phyloP scores from a whole-genome alignment of 140 eudicot species.

The Senecio squalidus region DNA sequence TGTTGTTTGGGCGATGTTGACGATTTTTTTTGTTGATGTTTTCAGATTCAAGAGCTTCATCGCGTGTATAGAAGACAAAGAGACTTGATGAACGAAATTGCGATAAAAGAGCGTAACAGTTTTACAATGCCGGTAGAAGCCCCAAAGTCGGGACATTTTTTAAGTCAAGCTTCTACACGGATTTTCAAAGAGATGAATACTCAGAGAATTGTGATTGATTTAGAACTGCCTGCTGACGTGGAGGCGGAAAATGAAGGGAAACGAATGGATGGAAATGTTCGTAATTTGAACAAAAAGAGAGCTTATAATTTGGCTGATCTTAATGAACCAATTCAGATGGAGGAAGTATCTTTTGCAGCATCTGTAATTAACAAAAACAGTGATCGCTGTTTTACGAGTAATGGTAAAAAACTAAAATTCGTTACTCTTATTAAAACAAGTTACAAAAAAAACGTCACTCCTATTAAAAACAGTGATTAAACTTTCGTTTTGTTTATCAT shows the following conservation, averaged over 20 bases:
- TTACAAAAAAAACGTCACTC: too few relatives aligned
- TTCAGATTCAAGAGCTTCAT: conserved; percentile 80
- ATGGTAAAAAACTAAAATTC: too few relatives aligned
- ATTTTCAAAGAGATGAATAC: conserved; percentile 16
- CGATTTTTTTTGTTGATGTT: conserved; percentile 2
- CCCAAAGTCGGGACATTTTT: conserved; percentile 18
- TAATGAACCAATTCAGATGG: conserved; percentile 38
- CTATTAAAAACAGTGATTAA: too few relatives aligned
- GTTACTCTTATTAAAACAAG: too few relatives aligned
- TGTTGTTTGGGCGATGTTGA: not conserved
- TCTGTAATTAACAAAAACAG: conserved; percentile 18
- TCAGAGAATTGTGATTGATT: conserved; percentile 31
- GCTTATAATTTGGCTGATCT: conserved; percentile 34
- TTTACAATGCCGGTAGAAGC: conserved; percentile 18
- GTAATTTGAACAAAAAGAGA: conserved; percentile 2
- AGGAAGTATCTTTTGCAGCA: conserved; percentile 28
- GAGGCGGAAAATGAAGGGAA: conserved; percentile 22
- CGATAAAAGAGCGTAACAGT: conserved; percentile 24
- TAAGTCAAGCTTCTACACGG: conserved; percentile 26
- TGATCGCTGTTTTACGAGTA: conserved; percentile 7
- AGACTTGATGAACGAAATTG: conserved; percentile 56
- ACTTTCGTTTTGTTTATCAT: too few relatives aligned
- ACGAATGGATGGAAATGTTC: conserved; percentile 7
- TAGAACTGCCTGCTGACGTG: conserved; percentile 34
- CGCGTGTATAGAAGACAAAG: conserved; percentile 63